A percentile compares a stretch with the other conserved stretches of the same genome.
phyloP scores from a whole-genome alignment of 83 land plant species.

The Thuja plicata region DNA sequence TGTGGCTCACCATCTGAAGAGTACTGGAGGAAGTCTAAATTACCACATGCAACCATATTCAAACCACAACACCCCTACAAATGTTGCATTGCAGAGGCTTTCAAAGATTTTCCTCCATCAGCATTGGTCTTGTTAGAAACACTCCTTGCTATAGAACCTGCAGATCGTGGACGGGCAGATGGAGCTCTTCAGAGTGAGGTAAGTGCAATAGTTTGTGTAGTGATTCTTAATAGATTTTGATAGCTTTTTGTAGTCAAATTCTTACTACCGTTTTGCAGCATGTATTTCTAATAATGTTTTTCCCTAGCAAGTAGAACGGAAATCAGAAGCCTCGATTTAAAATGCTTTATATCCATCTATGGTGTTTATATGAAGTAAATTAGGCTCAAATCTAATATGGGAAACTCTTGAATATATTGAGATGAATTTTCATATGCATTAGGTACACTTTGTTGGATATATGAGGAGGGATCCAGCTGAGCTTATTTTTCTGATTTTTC shows the following conservation, averaged over 20 bases:
- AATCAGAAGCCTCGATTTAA: background rate
- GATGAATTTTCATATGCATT: background rate
- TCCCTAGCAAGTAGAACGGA: background rate
- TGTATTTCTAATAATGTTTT: background rate
- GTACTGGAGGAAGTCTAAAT: conserved; percentile 53
- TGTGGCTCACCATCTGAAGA: conserved; percentile 73
- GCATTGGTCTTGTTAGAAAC: conserved; percentile 52
- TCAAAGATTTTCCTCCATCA: conserved; percentile 57
- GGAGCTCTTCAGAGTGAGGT: conserved; percentile 64
- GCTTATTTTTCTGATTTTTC: background rate
- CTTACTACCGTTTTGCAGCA: background rate
- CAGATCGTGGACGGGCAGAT: conserved; percentile 38
- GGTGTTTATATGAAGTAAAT: background rate
- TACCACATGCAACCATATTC: conserved; percentile 54
- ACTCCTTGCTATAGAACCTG: conserved; percentile 63
- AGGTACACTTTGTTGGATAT: background rate
- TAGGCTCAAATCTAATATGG: background rate
- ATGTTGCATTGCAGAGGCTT: conserved; percentile 45
- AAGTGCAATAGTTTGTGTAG: background rate
- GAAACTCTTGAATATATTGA: background rate
- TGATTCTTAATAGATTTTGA: background rate
- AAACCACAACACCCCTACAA: conserved; percentile 57
- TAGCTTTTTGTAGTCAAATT: background rate
- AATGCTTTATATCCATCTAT: background rate
- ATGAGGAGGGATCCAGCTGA: background rate